phyloP scores from a whole-genome alignment of 2,329 filamentous ascomycete genomes.

The Aphanocladium album region DNA sequence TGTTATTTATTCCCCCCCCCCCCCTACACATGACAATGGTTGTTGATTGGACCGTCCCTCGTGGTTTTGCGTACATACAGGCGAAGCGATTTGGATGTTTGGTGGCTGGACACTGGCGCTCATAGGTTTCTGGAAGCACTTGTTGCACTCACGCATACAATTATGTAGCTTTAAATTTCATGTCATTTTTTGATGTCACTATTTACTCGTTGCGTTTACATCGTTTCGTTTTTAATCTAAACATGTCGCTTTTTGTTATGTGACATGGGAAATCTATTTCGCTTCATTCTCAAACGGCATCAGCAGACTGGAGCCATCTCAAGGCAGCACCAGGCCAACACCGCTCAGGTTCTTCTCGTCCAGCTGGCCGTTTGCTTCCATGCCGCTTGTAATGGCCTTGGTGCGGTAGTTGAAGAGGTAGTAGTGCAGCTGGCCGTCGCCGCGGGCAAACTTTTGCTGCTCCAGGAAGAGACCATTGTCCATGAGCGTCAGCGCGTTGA shows the following conservation, averaged over 20 bases:
- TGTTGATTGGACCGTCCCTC: background rate
- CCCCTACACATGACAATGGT: background rate
- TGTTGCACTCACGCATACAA: background rate
- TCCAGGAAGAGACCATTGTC: conserved; percentile 93
- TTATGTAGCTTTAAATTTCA: conserved; percentile 2
- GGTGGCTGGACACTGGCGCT: background rate
- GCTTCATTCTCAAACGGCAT: too few species aligned
- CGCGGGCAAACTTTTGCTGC: conserved; percentile 89
- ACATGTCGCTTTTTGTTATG: background rate
- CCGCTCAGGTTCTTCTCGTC: conserved; percentile 78
- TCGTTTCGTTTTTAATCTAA: background rate
- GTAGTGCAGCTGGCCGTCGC: conserved; percentile 92
- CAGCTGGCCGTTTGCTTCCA: conserved; percentile 71
- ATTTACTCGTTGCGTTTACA: background rate
- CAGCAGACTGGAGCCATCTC: conserved; percentile 16
- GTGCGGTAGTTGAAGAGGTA: conserved; percentile 97
- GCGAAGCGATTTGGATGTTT: background rate
- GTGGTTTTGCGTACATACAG: background rate
- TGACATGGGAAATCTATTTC: too few species aligned
- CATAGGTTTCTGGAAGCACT: background rate
- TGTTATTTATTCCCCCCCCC: background rate
- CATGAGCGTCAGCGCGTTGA: conserved; percentile 89
- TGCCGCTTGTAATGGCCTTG: conserved; percentile 76
- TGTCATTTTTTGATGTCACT: background rate
- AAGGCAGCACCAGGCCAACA: conserved; percentile 79